Evolutionary conservation across 805 yeast species (phyloP), one percentile per base, ranked within the genome.

Genomic region (Candida michaelii): DNA sequence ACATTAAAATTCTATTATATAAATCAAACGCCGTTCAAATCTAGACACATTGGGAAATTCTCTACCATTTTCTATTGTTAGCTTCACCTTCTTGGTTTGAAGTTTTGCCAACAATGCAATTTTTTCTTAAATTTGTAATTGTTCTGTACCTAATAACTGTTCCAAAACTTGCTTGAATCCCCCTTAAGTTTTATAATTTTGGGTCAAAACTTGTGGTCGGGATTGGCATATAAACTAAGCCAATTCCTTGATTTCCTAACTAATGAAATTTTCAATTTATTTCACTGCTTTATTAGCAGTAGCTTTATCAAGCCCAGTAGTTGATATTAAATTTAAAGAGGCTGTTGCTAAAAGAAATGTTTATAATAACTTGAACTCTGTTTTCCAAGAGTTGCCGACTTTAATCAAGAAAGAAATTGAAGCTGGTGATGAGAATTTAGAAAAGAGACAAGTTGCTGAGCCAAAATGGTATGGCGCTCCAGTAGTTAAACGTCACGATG

Each of bases 311-410:
- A 25, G 18, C 8, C 37, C 42, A 13, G 30, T 30, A 5, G 30
- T 16, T 13, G 37, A 39, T 33, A 5, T 39, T 6, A 39, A 33
- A 16, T 39, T 39, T n/a, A 39, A 32, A 33, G 37, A 39, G 18
- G 42, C 42, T 19, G 30, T 39, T 12, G 37, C 42, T 13, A 39
- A 39, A 17, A 39, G 42, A 39, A 31, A 39, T 25, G 25, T 39
- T n/a, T 39, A 39, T 14, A 18, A 39, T 14, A 16, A 33, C 16
- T 39, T 39, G 19, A 25, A 39, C 14, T 6, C 25, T 9, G 19
- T 39, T 12, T 32, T 39, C n/a, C 23, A 23, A 16, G 42, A 39
- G 19, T 31, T 39, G 16, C 42, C 42, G 17, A 14, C 8, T 12
- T 27, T 39, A 10, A 18, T 39, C 15, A 39, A 33, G 27, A 32